Conservation (phyloP, 257 asterid species). For the Linderniella brevidens region DNA sequence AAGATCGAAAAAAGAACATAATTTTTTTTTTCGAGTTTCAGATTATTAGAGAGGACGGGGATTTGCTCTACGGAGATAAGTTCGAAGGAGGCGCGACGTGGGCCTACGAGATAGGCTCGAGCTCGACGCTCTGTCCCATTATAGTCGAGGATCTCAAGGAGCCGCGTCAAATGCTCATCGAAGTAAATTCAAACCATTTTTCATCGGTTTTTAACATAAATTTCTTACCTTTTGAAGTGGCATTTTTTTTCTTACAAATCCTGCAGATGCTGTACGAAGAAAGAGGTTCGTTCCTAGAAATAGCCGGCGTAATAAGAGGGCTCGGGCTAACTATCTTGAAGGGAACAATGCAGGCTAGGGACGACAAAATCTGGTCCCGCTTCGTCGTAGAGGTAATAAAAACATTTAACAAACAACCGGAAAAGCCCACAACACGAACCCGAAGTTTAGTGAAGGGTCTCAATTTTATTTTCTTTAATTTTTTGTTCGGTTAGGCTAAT, state of each 20-base stretch:
- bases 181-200: constrained; percentile 23
- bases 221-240: too few relatives aligned
- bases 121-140: constrained; percentile 74
- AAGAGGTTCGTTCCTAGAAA: constrained; percentile 70
- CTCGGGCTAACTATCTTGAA: constrained; percentile 75
- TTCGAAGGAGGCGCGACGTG: constrained; percentile 96
- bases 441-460: too few relatives aligned
- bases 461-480: too few relatives aligned
- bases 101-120: constrained; percentile 92
- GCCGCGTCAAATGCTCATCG: constrained; percentile 90
- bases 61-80: too few relatives aligned
- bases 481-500: too few relatives aligned
- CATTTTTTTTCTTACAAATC: too few relatives aligned
- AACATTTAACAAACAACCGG: too few relatives aligned
- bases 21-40: constrained; percentile 15
- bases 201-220: too few relatives aligned
- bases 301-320: constrained; percentile 85
- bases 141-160: constrained; percentile 80
- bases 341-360: constrained; percentile 78
- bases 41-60: constrained; percentile 58
- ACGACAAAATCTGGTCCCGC: constrained; percentile 80
- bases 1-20: too few relatives aligned
- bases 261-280: constrained; percentile 84
- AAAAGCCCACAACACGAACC: too few relatives aligned
- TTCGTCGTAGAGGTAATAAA: constrained; percentile 70